A percentile compares a stretch with the other conserved stretches of the same genome.
phyloP scores from a whole-genome alignment of 345 rosid genomes.

The Arabis hirsuta region DNA sequence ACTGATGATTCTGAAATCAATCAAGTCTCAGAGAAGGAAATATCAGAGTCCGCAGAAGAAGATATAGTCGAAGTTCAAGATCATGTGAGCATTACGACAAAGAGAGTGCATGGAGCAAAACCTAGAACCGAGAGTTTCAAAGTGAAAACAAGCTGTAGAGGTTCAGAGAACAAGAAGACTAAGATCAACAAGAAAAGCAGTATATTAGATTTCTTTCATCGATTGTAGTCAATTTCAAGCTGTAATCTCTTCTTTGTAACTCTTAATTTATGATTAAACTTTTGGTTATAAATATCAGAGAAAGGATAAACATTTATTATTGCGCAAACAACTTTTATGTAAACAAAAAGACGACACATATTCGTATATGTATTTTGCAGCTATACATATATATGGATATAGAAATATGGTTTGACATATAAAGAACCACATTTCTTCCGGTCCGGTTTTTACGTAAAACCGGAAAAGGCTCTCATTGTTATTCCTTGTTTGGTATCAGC shows the following conservation, averaged over 20 bases:
- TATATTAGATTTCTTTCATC: conserved; percentile 72
- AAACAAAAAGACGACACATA: conserved; percentile 15
- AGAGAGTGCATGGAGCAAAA: conserved; percentile 37
- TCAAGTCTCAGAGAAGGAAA: conserved; percentile 15
- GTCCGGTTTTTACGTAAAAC: conserved; percentile 1
- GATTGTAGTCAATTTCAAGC: conserved; percentile 37
- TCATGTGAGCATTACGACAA: conserved; percentile 59
- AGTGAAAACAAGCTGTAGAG: conserved; percentile 45
- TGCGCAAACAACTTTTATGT: neutral
- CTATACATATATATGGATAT: conserved; percentile 19
- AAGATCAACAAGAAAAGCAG: conserved; percentile 38
- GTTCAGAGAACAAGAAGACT: conserved; percentile 43
- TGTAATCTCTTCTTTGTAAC: conserved; percentile 11
- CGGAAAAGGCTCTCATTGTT: neutral
- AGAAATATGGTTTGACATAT: conserved; percentile 36
- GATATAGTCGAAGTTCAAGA: conserved; percentile 48
- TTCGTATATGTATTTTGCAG: conserved; percentile 9
- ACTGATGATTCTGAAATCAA: conserved; percentile 41
- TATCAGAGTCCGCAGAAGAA: neutral
- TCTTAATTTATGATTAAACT: neutral
- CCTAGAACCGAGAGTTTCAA: conserved; percentile 42
- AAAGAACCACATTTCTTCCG: conserved; percentile 26
- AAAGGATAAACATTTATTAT: conserved; percentile 30
- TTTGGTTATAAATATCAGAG: neutral
- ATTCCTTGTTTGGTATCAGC: conserved; percentile 21